These are phyloP conservation scores for Lupinus albus DNA, from an alignment of 306 rosid genomes.

Conservation along the genomic window DNA sequence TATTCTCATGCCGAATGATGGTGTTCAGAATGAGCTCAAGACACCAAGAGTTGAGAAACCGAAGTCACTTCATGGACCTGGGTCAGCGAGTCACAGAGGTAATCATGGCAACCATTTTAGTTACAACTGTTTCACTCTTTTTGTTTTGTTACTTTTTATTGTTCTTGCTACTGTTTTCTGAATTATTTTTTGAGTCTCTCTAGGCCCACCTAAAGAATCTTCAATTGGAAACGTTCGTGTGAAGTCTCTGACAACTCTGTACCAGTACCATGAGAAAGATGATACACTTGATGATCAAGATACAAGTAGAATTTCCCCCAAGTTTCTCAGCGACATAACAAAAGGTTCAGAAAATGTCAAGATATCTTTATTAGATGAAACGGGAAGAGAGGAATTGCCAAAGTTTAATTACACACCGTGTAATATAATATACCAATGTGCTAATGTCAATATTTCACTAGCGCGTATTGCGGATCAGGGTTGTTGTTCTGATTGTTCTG, in stretches of 20 bases:
- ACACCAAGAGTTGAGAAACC: slow-evolving; percentile 36
- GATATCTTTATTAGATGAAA: slow-evolving; percentile 66
- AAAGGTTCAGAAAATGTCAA: slow-evolving; percentile 74
- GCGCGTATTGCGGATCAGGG: slow-evolving; percentile 85
- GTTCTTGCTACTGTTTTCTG: slow-evolving; percentile 2
- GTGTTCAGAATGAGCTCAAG: slow-evolving; percentile 25
- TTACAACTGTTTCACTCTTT: background rate
- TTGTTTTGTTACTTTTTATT: background rate
- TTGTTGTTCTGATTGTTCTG: slow-evolving; percentile 72
- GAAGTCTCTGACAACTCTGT: slow-evolving; percentile 27
- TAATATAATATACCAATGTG: slow-evolving; percentile 71
- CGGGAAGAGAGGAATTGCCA: slow-evolving; percentile 59
- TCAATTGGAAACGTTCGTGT: slow-evolving; percentile 23
- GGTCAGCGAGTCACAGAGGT: slow-evolving; percentile 47
- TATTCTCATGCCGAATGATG: background rate
- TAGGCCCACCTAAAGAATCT: slow-evolving; percentile 34
- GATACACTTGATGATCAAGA: slow-evolving; percentile 29
- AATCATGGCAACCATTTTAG: slow-evolving; percentile 24
- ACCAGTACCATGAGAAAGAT: slow-evolving; percentile 32
- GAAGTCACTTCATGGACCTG: slow-evolving; percentile 35
- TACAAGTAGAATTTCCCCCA: slow-evolving; percentile 29
- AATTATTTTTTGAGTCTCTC: slow-evolving; percentile 23
- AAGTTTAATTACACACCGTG: slow-evolving; percentile 74
- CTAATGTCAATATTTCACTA: slow-evolving; percentile 70
- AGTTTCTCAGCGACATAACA: slow-evolving; percentile 56